phyloP scores from a whole-genome alignment of 1,284 basidiomycete genomes.

The Exobasidium rhododendri region DNA sequence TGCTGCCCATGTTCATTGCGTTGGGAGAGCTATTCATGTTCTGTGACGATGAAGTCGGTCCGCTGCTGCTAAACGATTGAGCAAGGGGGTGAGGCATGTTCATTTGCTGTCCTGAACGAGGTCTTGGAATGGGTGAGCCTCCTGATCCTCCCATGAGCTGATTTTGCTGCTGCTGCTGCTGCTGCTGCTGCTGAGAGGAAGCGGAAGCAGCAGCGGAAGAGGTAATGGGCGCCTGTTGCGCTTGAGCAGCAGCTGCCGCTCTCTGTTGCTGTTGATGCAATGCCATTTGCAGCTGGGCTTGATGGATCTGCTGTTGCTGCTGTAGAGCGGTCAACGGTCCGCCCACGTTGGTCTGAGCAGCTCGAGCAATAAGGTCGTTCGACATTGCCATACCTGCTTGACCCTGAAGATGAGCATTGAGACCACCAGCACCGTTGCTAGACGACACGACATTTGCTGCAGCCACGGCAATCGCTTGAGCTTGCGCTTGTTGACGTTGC shows the following conservation, averaged over 20 bases:
- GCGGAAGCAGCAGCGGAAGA: slow-evolving; percentile 27
- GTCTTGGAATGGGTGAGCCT: not conserved
- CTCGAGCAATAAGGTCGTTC: slow-evolving; percentile 14
- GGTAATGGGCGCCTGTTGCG: slow-evolving; percentile 29
- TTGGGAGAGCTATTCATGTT: not conserved
- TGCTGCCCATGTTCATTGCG: slow-evolving; percentile 5
- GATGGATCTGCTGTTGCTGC: slow-evolving; percentile 38
- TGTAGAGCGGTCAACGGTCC: slow-evolving; percentile 27
- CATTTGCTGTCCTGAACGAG: not conserved
- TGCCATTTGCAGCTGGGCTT: slow-evolving; percentile 31
- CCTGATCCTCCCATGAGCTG: slow-evolving; percentile 2
- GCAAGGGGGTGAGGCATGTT: slow-evolving; percentile 18
- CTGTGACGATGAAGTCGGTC: too few species aligned
- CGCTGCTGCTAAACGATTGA: slow-evolving; percentile 17
- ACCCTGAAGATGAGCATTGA: not conserved
- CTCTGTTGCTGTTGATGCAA: slow-evolving; percentile 21
- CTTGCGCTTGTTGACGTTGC: slow-evolving; percentile 22
- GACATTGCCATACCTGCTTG: slow-evolving; percentile 1
- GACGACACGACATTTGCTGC: slow-evolving; percentile 10
- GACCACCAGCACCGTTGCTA: not conserved
- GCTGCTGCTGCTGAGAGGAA: slow-evolving; percentile 29
- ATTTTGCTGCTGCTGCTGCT: slow-evolving; percentile 15
- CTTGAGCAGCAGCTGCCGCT: slow-evolving; percentile 23
- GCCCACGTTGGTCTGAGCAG: slow-evolving; percentile 28
- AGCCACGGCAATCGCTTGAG: slow-evolving; percentile 5